Evolutionary conservation across 176 grass and related monocot genomes (phyloP), one percentile per base, ranked within the genome.

Genomic region (Triticum timopheevii): DNA sequence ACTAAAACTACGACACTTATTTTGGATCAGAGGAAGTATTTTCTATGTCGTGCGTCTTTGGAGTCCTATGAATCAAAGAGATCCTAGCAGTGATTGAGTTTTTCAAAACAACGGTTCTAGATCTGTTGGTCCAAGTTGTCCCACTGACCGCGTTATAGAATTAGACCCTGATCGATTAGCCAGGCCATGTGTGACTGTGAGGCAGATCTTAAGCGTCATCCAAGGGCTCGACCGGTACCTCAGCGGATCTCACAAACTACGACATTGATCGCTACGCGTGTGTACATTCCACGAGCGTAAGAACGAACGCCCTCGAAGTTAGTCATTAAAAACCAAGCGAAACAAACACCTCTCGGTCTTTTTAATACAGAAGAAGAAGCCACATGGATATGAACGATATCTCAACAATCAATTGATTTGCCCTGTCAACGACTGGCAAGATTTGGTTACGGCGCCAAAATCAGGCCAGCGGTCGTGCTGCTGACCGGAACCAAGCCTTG

Each of bases 241-340:
- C 84, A 87, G 58, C 74, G 19, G 83, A 90, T 90, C 84, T 87
- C 19, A 28, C 17, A 56, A 79, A 58, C 64, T 66, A 56, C 63
- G 72, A 65, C n/a, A 2, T 44, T 49, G 78, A 82, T 30, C 23
- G 25, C 19, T 45, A 72, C 30, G 8, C 33, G 16, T 13, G 1
- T 73, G 25, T 62, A 61, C 61, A 13, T 24, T 45, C 52, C 81
- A 83, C n/a, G 13, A 44, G 13, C 82, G 3, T 17, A 70, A 62
- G 54, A 34, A 71, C 36, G 35, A 35, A 78, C 23, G 73, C 77
- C 73, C 25, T 64, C 78, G 15, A 61, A 72, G 4, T 34, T 35
- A 25, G 8, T 33, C 44, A 62, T 33, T 15, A 34, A 13, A 49
- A 17, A 69, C 4, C 15, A 71, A 75, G 64, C 1, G 22, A 63